A percentile compares a stretch with the other conserved stretches of the same genome.
Conservation (phyloP, 208 protist species). For the Phytomonas francai region DNA sequence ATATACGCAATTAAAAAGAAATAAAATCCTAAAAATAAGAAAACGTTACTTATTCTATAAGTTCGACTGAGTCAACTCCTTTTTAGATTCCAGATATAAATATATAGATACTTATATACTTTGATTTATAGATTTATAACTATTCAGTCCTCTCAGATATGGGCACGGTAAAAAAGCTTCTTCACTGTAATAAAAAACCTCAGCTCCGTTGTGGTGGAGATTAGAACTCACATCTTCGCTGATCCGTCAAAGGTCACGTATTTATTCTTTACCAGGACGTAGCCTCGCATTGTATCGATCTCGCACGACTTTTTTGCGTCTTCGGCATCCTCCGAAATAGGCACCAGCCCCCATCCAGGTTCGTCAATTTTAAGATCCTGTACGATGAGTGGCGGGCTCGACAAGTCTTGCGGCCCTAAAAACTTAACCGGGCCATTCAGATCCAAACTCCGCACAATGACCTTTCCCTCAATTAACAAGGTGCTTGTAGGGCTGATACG, state of each 20-base stretch:
- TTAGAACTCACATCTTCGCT: not conserved
- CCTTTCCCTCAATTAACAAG: constrained; percentile 61
- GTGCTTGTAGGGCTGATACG: constrained; percentile 48
- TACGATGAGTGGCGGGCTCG: constrained; percentile 33
- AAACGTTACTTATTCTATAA: not conserved
- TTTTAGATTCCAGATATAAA: not conserved
- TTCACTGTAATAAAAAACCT: not conserved
- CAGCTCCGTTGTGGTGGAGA: not conserved
- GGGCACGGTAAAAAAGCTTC: not conserved
- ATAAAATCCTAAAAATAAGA: not conserved
- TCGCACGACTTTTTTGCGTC: not conserved
- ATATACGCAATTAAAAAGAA: constrained; percentile 3
- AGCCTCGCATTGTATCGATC: not conserved
- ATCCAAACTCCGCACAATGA: constrained; percentile 60
- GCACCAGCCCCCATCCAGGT: constrained; percentile 35
- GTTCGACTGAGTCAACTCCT: not conserved
- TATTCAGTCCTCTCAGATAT: not conserved
- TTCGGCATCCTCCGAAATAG: constrained; percentile 7
- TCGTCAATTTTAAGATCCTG: constrained; percentile 39
- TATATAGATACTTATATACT: not conserved
- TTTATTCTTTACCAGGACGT: not conserved
- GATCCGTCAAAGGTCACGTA: not conserved
- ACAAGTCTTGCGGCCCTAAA: constrained; percentile 26
- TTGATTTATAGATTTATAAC: not conserved
- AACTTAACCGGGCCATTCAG: constrained; percentile 63